phyloP scores from a whole-genome alignment of 208 protist genomes.

The Wallacemonas sp. region DNA sequence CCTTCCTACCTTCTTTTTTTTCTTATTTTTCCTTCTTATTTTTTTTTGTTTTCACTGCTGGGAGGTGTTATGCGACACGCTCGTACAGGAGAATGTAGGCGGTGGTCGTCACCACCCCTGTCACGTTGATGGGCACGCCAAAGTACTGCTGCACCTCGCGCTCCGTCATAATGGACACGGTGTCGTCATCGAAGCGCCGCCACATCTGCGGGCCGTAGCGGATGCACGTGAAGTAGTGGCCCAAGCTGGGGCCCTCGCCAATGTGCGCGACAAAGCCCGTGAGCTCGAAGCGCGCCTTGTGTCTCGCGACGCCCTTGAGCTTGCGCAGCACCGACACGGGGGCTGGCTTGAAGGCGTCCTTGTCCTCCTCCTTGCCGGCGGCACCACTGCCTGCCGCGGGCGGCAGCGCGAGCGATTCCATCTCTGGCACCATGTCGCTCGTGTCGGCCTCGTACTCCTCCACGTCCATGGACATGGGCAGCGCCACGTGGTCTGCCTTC shows the following conservation, averaged over 20 bases:
- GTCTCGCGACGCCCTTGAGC: slow-evolving; percentile 53
- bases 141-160: slow-evolving; percentile 85
- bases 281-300: slow-evolving; percentile 84
- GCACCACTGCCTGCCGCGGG: not conserved
- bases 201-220: slow-evolving; percentile 76
- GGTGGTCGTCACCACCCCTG: slow-evolving; percentile 68
- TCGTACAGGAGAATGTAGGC: slow-evolving; percentile 91
- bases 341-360: slow-evolving; percentile 35
- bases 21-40: no score
- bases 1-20: not conserved
- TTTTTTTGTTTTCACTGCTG: not conserved
- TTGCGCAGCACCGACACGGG: slow-evolving; percentile 40
- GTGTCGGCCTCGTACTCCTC: slow-evolving; percentile 69
- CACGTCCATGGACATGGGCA: slow-evolving; percentile 87
- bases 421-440: not conserved
- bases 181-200: slow-evolving; percentile 90
- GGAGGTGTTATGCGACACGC: slow-evolving; percentile 77
- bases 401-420: slow-evolving; percentile 8
- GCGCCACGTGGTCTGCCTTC: slow-evolving; percentile 81
- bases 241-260: slow-evolving; percentile 74
- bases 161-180: slow-evolving; percentile 74
- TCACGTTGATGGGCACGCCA: slow-evolving; percentile 66
- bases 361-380: slow-evolving; percentile 15
- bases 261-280: slow-evolving; percentile 90
- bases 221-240: slow-evolving; percentile 93